Percentiles rank a stretch among this genome's conserved stretches.
Evolutionary conservation across 768 basidiomycete genomes (phyloP).

Genomic region (Lactarius sp.): DNA sequence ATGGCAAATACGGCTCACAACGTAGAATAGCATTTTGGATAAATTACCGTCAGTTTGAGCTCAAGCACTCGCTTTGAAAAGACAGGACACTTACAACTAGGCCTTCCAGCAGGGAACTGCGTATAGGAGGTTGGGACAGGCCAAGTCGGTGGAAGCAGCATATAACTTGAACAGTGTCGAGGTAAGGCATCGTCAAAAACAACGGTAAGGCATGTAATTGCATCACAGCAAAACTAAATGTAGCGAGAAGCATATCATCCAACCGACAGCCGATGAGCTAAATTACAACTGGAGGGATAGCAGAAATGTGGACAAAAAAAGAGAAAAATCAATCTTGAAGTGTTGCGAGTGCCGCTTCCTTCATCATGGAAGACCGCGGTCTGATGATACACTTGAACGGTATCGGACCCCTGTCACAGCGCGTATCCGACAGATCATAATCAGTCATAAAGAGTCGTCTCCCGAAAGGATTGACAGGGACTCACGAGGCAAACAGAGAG

Average conservation of each 20-base stretch:
- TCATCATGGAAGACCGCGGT: conserved; percentile 4
- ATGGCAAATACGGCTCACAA: too few species aligned
- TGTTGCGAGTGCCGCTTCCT: neutral
- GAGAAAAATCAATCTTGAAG: conserved; percentile 4
- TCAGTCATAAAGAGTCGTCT: neutral
- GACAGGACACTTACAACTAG: too few species aligned
- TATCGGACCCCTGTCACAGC: conserved; percentile 8
- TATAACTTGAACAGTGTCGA: too few species aligned
- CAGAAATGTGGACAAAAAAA: too few species aligned
- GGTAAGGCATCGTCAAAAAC: too few species aligned
- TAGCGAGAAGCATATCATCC: neutral
- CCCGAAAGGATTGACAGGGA: neutral
- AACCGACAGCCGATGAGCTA: neutral
- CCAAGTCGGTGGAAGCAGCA: neutral
- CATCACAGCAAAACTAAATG: neutral
- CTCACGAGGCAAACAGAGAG: conserved; percentile 2
- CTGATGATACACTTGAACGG: conserved; percentile 15
- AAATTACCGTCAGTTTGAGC: too few species aligned
- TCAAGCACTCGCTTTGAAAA: too few species aligned
- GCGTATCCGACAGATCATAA: neutral
- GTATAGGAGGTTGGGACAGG: too few species aligned
- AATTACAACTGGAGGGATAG: neutral
- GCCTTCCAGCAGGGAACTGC: too few species aligned
- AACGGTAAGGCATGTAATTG: neutral
- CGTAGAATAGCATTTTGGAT: too few species aligned